These are phyloP conservation scores for Nicotiana otophora DNA, from an alignment of 257 asterid genomes.

Conservation along the genomic window DNA sequence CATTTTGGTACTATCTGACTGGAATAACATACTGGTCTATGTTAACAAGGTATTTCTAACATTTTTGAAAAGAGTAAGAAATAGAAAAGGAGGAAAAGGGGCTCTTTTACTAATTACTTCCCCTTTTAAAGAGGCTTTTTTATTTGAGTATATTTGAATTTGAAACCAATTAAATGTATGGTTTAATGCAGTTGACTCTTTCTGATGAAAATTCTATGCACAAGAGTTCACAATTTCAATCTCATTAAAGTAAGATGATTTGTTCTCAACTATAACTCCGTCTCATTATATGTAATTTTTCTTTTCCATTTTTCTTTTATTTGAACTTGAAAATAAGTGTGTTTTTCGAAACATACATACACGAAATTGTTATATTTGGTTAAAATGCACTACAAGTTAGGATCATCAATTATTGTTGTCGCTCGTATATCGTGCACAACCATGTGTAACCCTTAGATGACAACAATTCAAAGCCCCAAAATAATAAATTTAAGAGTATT, in stretches of 20 bases:
- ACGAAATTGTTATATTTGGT: neutral
- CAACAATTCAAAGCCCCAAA: neutral
- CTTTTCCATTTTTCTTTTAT: too few relatives aligned
- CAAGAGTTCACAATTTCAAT: too few relatives aligned
- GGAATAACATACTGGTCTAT: neutral
- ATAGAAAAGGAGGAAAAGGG: neutral
- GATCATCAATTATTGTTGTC: neutral
- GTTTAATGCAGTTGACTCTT: too few relatives aligned
- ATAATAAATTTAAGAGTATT: neutral
- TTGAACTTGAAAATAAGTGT: too few relatives aligned
- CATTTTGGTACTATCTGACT: neutral
- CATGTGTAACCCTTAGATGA: neutral
- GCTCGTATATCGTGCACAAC: neutral
- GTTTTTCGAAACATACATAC: neutral
- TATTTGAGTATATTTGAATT: neutral
- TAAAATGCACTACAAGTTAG: neutral
- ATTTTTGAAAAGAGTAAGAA: neutral
- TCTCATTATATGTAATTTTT: too few relatives aligned
- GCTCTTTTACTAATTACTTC: neutral
- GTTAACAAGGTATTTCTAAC: neutral
- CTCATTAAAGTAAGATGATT: too few relatives aligned
- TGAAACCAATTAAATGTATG: too few relatives aligned
- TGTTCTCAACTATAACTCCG: too few relatives aligned
- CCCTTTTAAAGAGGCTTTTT: neutral
- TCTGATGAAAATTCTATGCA: too few relatives aligned